Conservation (phyloP, 1,284 basidiomycete genomes). For the Bondarzewia mesenterica region DNA sequence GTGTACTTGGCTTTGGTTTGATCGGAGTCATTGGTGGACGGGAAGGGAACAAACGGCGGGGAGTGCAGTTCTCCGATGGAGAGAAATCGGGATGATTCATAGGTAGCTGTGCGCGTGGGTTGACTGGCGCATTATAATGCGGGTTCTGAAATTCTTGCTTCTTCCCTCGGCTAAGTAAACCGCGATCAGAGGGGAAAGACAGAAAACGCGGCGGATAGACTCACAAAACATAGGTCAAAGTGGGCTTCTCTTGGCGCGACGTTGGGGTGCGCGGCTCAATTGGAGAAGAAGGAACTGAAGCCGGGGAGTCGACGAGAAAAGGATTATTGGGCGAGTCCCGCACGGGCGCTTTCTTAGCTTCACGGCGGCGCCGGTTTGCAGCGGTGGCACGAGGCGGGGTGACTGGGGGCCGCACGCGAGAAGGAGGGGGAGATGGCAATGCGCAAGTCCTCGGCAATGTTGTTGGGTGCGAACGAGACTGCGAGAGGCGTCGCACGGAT, state of each 20-base stretch:
- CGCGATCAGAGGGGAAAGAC: neutral
- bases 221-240: slow-evolving; percentile 50
- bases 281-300: slow-evolving; percentile 17
- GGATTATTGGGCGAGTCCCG: slow-evolving; percentile 50
- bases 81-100: slow-evolving; percentile 44
- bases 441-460: slow-evolving; percentile 14
- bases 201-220: slow-evolving; percentile 20
- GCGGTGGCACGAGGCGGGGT: slow-evolving; percentile 12
- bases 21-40: slow-evolving; percentile 24
- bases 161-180: slow-evolving; percentile 40
- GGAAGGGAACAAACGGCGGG: slow-evolving; percentile 46
- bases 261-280: slow-evolving; percentile 15
- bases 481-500: slow-evolving; percentile 13
- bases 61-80: slow-evolving; percentile 36
- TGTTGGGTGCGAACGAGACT: slow-evolving; percentile 16
- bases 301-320: too few species aligned
- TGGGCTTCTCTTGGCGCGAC: slow-evolving; percentile 34
- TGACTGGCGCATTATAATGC: slow-evolving; percentile 34
- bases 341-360: slow-evolving; percentile 17
- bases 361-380: slow-evolving; percentile 9
- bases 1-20: neutral
- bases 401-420: slow-evolving; percentile 18
- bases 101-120: slow-evolving; percentile 36
- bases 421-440: too few species aligned
- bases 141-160: slow-evolving; percentile 43